A percentile compares a stretch with the other conserved stretches of the same genome.
Evolutionary conservation across 2,329 filamentous ascomycete species (phyloP).

Genomic region (Pseudonectria foliicola): DNA sequence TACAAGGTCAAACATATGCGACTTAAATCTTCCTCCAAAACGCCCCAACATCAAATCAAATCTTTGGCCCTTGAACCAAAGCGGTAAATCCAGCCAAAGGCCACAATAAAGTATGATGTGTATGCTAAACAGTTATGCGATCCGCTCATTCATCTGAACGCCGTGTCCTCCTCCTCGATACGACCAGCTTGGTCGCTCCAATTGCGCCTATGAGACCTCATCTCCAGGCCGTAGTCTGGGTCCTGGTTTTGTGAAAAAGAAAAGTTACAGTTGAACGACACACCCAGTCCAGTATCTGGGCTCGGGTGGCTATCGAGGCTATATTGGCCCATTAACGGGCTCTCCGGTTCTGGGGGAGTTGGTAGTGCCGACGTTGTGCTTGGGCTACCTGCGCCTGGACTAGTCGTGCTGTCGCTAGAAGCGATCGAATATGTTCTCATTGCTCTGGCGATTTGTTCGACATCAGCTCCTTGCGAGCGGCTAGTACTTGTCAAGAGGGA

Average conservation of each 20-base stretch:
- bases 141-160: constrained; percentile 15
- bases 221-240: constrained; percentile 27
- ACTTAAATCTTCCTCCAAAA: too few relatives aligned
- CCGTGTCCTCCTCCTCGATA: constrained; percentile 32
- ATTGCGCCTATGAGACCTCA: constrained; percentile 29
- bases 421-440: constrained; percentile 24
- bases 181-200: constrained; percentile 27
- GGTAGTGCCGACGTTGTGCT: constrained; percentile 29
- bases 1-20: too few relatives aligned
- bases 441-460: constrained; percentile 12
- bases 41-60: too few relatives aligned
- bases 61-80: too few relatives aligned
- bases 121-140: constrained; percentile 11
- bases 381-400: constrained; percentile 29
- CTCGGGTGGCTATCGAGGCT: constrained; percentile 15
- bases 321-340: constrained; percentile 23
- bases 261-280: constrained; percentile 23
- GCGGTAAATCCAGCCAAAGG: too few relatives aligned
- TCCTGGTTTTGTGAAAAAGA: constrained; percentile 24
- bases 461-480: constrained; percentile 12
- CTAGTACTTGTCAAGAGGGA: constrained; percentile 13
- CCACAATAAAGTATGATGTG: too few relatives aligned
- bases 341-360: constrained; percentile 31
- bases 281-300: constrained; percentile 11
- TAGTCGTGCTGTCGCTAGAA: constrained; percentile 31